phyloP scores from a whole-genome alignment of 2,329 filamentous ascomycete genomes.

The Orbilia quercus region DNA sequence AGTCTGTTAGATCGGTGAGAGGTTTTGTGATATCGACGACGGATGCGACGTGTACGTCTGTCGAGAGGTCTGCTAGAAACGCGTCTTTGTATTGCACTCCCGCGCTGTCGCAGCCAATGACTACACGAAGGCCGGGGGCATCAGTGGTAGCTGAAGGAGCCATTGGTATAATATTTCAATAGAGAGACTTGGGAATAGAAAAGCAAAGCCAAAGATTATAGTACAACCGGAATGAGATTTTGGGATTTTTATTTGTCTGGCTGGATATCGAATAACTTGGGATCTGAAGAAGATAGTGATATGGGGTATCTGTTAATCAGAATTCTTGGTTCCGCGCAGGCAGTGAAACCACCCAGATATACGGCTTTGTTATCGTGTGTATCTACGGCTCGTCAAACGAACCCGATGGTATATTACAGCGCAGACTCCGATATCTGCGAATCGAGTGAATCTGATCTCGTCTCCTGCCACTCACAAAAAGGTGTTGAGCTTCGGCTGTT shows the following conservation, averaged over 20 bases:
- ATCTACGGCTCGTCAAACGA: too few species aligned
- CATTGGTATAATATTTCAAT: conserved; percentile 20
- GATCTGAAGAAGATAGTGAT: too few species aligned
- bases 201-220: too few species aligned
- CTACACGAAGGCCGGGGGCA: conserved; percentile 38
- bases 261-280: too few species aligned
- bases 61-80: conserved; percentile 35
- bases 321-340: too few species aligned
- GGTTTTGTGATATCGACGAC: conserved; percentile 47
- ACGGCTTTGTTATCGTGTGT: too few species aligned
- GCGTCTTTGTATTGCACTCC: conserved; percentile 55
- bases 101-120: conserved; percentile 47
- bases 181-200: neutral
- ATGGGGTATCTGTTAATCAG: too few species aligned
- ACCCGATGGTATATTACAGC: neutral
- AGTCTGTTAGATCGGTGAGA: conserved; percentile 60
- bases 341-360: too few species aligned
- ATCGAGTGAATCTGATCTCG: neutral
- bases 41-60: conserved; percentile 26
- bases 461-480: conserved; percentile 6
- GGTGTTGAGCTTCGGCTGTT: conserved; percentile 20
- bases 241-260: too few species aligned
- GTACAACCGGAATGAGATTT: too few species aligned
- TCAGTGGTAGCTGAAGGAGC: conserved; percentile 31
- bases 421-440: neutral